These are phyloP conservation scores for Tinospora cordifolia DNA, from an alignment of 164 flowering plant species.

Conservation along the genomic window DNA sequence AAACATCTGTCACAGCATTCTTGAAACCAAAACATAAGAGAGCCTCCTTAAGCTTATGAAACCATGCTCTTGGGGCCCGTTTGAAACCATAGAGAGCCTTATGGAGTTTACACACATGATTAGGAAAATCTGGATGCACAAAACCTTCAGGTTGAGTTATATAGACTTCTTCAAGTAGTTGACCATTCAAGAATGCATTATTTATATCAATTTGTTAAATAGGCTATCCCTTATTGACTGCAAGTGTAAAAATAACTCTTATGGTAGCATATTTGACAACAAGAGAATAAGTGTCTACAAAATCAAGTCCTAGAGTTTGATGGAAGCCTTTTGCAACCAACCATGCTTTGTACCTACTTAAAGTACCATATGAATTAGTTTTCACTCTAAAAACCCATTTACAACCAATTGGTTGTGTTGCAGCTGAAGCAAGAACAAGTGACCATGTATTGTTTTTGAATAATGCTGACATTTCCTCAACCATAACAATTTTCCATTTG, in stretches of 20 bases:
- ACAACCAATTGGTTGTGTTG: no score
- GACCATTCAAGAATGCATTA: neutral
- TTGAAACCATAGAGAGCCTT: neutral
- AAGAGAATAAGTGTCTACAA: neutral
- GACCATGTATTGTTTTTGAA: neutral
- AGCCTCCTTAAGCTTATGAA: neutral
- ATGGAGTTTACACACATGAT: neutral
- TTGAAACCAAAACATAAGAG: neutral
- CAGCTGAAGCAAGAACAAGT: neutral
- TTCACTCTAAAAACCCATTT: neutral
- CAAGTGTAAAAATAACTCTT: neutral
- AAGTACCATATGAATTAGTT: neutral
- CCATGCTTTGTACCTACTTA: neutral
- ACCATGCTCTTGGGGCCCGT: constrained; percentile 6
- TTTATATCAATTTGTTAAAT: neutral
- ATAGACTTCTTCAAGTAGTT: neutral
- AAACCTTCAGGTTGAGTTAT: neutral
- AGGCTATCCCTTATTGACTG: neutral
- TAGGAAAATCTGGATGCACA: neutral
- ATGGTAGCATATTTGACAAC: constrained; percentile 1
- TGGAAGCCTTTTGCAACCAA: neutral
- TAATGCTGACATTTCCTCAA: neutral
- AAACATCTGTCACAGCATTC: neutral
- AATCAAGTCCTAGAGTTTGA: neutral
- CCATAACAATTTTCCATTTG: neutral